phyloP scores from a whole-genome alignment of 768 basidiomycete species.

The Pluteus cervinus region DNA sequence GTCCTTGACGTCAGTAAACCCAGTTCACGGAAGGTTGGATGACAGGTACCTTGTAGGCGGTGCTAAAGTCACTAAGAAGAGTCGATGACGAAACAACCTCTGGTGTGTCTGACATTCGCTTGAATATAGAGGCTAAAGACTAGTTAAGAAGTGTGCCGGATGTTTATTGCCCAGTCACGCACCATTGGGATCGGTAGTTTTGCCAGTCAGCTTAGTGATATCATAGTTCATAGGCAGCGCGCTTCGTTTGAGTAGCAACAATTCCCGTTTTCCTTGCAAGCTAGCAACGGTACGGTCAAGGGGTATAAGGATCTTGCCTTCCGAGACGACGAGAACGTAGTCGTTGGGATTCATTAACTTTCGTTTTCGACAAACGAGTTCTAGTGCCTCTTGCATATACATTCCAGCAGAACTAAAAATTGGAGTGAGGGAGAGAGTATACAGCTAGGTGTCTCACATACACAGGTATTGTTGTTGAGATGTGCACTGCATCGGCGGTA shows the following conservation, averaged over 20 bases:
- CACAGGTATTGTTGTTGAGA: constrained; percentile 89
- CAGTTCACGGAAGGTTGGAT: not conserved
- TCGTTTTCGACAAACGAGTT: constrained; percentile 70
- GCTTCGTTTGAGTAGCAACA: constrained; percentile 73
- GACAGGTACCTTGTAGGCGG: constrained; percentile 73
- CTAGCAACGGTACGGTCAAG: constrained; percentile 96
- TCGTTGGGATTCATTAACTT: constrained; percentile 66
- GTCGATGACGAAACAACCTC: constrained; percentile 52
- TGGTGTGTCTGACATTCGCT: constrained; percentile 72
- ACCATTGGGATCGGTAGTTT: constrained; percentile 93
- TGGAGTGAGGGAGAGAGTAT: not conserved
- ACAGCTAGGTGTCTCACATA: constrained; percentile 33
- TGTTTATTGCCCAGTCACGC: constrained; percentile 10
- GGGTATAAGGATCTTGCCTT: constrained; percentile 74
- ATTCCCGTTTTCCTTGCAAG: constrained; percentile 79
- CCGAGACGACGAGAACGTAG: constrained; percentile 73
- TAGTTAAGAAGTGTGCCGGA: constrained; percentile 1
- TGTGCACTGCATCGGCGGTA: constrained; percentile 75
- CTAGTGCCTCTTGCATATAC: constrained; percentile 96
- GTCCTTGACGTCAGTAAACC: no score
- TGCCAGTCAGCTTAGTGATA: constrained; percentile 54
- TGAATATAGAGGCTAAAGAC: constrained; percentile 82
- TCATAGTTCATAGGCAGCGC: constrained; percentile 70
- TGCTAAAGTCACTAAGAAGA: constrained; percentile 74
- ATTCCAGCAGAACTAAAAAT: constrained; percentile 70